phyloP scores from a whole-genome alignment of 2,329 filamentous ascomycete genomes.

The Colletotrichum sp. region DNA sequence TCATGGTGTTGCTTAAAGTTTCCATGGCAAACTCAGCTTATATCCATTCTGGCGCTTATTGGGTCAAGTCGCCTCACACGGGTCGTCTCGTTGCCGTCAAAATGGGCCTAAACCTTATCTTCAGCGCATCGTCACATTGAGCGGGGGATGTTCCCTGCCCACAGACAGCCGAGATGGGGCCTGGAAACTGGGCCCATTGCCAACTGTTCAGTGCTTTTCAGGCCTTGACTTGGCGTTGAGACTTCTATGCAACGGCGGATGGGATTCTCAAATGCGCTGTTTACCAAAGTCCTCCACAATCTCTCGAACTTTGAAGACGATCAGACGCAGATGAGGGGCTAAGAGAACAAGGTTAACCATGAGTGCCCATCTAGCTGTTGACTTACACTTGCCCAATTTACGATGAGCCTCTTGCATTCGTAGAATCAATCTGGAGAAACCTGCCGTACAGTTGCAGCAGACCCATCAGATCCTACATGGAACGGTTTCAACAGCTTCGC shows the following conservation, averaged over 20 bases:
- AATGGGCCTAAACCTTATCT: background rate
- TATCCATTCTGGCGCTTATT: background rate
- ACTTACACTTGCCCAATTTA: background rate
- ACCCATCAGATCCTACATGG: background rate
- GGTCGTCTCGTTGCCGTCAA: background rate
- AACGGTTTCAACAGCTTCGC: background rate
- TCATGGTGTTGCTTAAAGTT: background rate
- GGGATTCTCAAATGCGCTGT: background rate
- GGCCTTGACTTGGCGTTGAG: background rate
- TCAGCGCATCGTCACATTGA: background rate
- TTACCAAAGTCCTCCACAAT: background rate
- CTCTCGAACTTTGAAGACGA: background rate
- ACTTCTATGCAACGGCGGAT: background rate
- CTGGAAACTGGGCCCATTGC: background rate
- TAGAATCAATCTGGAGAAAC: background rate
- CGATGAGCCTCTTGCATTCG: background rate
- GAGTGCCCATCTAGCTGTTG: background rate
- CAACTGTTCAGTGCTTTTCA: background rate
- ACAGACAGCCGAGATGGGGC: background rate
- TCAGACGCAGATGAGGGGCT: background rate
- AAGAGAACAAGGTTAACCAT: background rate
- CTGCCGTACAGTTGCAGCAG: background rate
- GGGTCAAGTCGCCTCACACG: background rate
- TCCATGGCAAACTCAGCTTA: background rate
- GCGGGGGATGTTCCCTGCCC: background rate